Base-by-base conservation (phyloP, 2,329 filamentous ascomycete genomes). In the Alternaria dauci region DNA sequence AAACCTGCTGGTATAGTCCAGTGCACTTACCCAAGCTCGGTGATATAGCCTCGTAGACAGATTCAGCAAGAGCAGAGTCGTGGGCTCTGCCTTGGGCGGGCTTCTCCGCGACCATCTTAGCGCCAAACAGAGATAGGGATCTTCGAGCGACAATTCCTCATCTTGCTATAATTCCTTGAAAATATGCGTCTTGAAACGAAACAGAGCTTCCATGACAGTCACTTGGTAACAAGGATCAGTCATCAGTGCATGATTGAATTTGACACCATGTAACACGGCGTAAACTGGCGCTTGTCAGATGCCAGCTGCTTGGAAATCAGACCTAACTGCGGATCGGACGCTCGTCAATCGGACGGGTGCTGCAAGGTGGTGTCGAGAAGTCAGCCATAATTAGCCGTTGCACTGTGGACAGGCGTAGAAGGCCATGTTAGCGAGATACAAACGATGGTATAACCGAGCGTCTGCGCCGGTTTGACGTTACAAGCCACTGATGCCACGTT, bases 381-480 rank as follows among this genome's bases (percentile, higher is more conserved):
- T 26, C 26, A 38, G 52, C 50, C 44, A 50, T n/a, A 53, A 51
- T 32, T 52, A 57, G 53, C 28, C 36, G 47, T 46, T 16, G 52
- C 41, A 38, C 26, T 38, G 46, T 28, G 42, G 50, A 52, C 42
- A 42, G 16, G 43, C 58, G 26, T 51, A 39, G 34, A 34, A 48
- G 18, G 30, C 50, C 8, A 25, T 34, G 23, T 56, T 48, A 55
- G 59, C 46, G 42, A 52, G 55, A 26, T 55, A 51, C 34, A 50
- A 50, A 38, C 23, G 36, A 55, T 58, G 41, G 58, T 48, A 51
- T 48, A 58, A 57, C 48, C 66, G 51, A 55, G 54, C 30, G 26
- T 66, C 60, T 60, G 59, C 53, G 61, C 63, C 59, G 67, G 70
- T 70, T 72, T 68, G 62, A 71, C 70, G 72, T 71, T 72, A 63